Base-by-base conservation (phyloP, 176 grass and related monocot species). In the Oryza glumipatula region DNA sequence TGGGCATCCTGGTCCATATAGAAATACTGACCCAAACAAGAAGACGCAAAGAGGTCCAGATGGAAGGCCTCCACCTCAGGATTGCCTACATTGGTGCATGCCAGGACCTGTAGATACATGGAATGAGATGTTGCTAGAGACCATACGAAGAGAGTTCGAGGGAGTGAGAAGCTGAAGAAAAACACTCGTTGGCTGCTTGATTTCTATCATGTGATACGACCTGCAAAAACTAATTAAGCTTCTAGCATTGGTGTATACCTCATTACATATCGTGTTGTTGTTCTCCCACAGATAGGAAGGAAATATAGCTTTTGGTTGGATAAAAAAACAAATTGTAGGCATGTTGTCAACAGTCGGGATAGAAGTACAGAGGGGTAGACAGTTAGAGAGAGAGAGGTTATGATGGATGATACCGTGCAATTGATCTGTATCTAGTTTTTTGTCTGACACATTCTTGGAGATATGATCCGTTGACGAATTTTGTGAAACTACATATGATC, bases 41-140 rank as follows among this genome's bases (percentile, higher is more conserved):
- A 89, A 93, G 76, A 98, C 93, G 22, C 84, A 92, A 47, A 88
- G 93, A 85, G 96, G 93, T 15, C 93, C 91, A 13, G 92, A 98
- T 64, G 96, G 93, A 74, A 87, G 90, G 39, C 96, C 96, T 38
- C 96, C 91, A 10, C 96, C 96, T 28, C 93, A 98, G 61, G 96
- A 98, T 90, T 98, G 93, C 75, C 72, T 98, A 44, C 96, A 95
- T 67, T 95, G 96, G 96, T 98, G 96, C 85, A 98, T 98, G 96
- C 96, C 96, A 63, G 96, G 96, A 61, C 91, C 93, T 6, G 86
- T 99, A 23, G 93, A 99, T 80, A 89, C 77, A 65, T 99, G 96
- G 91, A 99, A 99, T 58, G 96, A 99, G 80, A 88, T 99, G 75
- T 47, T 99, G 83, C 78, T 99, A 75, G 91, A 96, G 89, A 90